Conservation (phyloP, 2,329 filamentous ascomycete genomes). For the Endoconidiophora polonica region DNA sequence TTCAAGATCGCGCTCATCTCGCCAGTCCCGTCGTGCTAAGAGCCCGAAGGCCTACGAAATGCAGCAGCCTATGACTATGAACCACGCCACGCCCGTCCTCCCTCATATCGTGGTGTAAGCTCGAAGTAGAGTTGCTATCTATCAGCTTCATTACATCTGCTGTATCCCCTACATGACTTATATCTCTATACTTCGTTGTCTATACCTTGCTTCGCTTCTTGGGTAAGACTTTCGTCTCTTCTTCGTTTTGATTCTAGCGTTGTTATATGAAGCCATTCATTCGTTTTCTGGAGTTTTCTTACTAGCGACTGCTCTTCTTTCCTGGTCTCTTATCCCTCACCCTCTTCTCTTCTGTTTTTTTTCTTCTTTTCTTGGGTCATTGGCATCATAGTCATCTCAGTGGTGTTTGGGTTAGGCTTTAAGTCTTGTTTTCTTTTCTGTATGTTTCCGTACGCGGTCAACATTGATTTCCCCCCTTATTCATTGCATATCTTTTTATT, state of each 20-base stretch:
- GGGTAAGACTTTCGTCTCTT: constrained; percentile 5
- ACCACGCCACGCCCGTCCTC: constrained; percentile 6
- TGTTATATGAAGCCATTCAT: not conserved
- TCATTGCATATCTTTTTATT: not conserved
- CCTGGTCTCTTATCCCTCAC: too few relatives aligned
- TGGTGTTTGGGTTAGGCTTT: too few relatives aligned
- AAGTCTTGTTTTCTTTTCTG: constrained; percentile 4
- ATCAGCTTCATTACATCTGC: constrained; percentile 7
- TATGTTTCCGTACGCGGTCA: constrained; percentile 9
- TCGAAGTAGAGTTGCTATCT: not conserved
- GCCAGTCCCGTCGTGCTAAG: not conserved
- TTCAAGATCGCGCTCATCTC: constrained; percentile 1
- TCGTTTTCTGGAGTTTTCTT: not conserved
- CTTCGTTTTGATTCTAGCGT: constrained; percentile 7
- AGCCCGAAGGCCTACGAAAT: constrained; percentile 6
- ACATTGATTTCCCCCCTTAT: constrained; percentile 5
- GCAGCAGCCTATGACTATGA: constrained; percentile 10
- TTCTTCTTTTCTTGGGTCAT: constrained; percentile 12
- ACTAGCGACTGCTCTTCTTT: too few relatives aligned
- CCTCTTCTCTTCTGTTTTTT: constrained; percentile 4
- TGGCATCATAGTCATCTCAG: too few relatives aligned
- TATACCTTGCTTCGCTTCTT: constrained; percentile 8
- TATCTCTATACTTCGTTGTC: constrained; percentile 7
- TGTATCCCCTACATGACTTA: constrained; percentile 10
- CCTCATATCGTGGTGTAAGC: constrained; percentile 10